These are phyloP conservation scores for Spergularia azorica DNA, from an alignment of 179 eudicot genomes.

Conservation along the genomic window DNA sequence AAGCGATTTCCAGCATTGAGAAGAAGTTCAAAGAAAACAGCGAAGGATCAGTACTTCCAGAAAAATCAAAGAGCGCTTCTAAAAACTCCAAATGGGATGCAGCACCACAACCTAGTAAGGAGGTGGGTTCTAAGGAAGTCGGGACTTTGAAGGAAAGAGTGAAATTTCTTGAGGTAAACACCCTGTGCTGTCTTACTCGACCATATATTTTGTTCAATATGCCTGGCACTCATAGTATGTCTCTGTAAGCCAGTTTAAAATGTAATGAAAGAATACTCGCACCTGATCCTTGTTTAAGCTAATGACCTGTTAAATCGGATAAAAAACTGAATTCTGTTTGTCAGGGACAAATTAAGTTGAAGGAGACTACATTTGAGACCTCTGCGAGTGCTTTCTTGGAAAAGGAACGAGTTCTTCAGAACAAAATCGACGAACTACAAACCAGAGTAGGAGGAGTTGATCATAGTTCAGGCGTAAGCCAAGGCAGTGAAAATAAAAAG, in stretches of 20 bases:
- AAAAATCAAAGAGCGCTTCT: conserved; percentile 38
- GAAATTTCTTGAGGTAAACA: conserved; percentile 73
- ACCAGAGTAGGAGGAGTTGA: conserved; percentile 43
- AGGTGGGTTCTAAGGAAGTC: conserved; percentile 60
- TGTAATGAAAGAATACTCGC: no score
- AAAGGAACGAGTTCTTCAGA: conserved; percentile 63
- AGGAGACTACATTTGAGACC: conserved; percentile 66
- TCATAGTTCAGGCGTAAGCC: conserved; percentile 26
- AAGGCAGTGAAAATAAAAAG: conserved; percentile 28
- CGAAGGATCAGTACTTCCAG: conserved; percentile 34
- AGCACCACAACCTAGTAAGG: conserved; percentile 48
- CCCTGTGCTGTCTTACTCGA: not conserved
- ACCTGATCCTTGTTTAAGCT: not conserved
- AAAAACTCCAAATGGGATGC: conserved; percentile 45
- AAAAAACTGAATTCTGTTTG: not conserved
- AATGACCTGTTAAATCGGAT: not conserved
- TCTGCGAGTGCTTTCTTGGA: conserved; percentile 60
- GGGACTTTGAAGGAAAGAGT: conserved; percentile 66
- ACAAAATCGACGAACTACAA: conserved; percentile 69
- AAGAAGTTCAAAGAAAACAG: conserved; percentile 58
- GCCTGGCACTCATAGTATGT: no score
- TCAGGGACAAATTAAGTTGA: conserved; percentile 74
- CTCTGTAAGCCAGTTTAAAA: no score
- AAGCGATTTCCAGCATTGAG: conserved; percentile 53
- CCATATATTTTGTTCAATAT: not conserved